phyloP scores from a whole-genome alignment of 2,329 filamentous ascomycete species.

The Pseudogymnoascus sp. region DNA sequence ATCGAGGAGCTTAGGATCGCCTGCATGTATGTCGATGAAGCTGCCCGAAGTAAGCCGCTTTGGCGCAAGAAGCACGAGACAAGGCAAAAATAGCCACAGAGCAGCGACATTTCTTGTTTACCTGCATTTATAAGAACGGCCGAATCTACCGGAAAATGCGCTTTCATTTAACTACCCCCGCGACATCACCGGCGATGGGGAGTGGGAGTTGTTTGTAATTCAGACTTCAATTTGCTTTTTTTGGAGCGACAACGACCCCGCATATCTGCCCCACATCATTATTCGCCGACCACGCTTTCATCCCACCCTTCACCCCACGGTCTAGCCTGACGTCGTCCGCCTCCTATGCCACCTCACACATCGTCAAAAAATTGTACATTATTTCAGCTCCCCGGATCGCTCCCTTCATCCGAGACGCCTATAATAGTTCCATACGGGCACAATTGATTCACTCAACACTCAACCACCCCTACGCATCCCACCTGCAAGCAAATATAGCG shows the following conservation, averaged over 20 bases:
- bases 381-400: neutral
- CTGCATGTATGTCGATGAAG: neutral
- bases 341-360: conserved; percentile 6
- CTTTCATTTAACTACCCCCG: neutral
- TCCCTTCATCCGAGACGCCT: neutral
- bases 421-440: neutral
- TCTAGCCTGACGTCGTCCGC: conserved; percentile 2
- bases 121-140: neutral
- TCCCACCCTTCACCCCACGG: conserved; percentile 1
- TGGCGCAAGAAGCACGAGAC: neutral
- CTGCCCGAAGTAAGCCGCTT: neutral
- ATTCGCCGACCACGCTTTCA: conserved; percentile 4
- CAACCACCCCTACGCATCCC: neutral
- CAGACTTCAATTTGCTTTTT: conserved; percentile 1
- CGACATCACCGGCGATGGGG: neutral
- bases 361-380: neutral
- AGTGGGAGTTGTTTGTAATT: neutral
- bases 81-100: neutral
- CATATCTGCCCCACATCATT: conserved; percentile 8
- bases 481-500: neutral
- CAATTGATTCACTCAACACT: conserved; percentile 3
- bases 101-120: neutral
- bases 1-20: neutral
- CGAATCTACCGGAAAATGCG: neutral
- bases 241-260: conserved; percentile 5